Evolutionary conservation across 2,329 filamentous ascomycete genomes (phyloP).

Genomic region (Phoma herbarum): DNA sequence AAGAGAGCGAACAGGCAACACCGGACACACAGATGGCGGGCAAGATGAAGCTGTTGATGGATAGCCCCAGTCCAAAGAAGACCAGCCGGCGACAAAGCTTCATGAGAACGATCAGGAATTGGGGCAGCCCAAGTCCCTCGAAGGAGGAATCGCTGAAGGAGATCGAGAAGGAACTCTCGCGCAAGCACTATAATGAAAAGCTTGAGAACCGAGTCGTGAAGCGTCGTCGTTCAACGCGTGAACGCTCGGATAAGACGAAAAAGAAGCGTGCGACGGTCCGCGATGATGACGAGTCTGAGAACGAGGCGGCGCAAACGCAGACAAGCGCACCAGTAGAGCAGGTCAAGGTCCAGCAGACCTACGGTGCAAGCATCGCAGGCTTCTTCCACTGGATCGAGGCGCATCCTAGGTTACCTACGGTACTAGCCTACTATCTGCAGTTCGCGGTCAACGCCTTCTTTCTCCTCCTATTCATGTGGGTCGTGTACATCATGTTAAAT

Average conservation of each 20-base stretch:
- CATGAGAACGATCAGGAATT: conserved; percentile 36
- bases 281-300: conserved; percentile 40
- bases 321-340: conserved; percentile 6
- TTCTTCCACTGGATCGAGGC: conserved; percentile 70
- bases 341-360: conserved; percentile 31
- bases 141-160: conserved; percentile 47
- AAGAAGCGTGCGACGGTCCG: conserved; percentile 36
- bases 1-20: conserved; percentile 55
- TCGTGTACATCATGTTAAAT: conserved; percentile 73
- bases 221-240: conserved; percentile 37
- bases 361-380: conserved; percentile 51
- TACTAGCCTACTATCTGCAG: conserved; percentile 73
- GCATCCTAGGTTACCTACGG: conserved; percentile 71
- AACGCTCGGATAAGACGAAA: conserved; percentile 26
- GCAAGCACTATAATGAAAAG: conserved; percentile 48
- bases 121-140: conserved; percentile 49
- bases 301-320: conserved; percentile 19
- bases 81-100: conserved; percentile 41
- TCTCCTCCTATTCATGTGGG: conserved; percentile 66
- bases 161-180: conserved; percentile 44
- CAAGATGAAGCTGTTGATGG: conserved; percentile 40
- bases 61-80: conserved; percentile 47
- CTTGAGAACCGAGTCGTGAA: conserved; percentile 52
- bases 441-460: conserved; percentile 72
- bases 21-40: conserved; percentile 49